These are phyloP conservation scores for Penicillium sp. DNA, from an alignment of 2,329 filamentous ascomycete species.

Conservation along the genomic window DNA sequence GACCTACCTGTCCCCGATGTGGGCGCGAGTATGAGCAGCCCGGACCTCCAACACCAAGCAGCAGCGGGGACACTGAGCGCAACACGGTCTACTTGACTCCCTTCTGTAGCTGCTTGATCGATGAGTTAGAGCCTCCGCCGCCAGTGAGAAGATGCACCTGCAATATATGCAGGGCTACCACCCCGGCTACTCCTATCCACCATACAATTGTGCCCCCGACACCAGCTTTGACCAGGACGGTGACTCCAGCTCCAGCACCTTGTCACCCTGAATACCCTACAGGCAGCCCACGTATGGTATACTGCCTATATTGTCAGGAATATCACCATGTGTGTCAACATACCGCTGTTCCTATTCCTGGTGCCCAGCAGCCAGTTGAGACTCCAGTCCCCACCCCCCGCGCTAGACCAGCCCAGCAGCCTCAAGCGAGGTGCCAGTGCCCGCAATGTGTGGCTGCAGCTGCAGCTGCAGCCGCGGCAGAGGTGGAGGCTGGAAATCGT, in stretches of 20 bases:
- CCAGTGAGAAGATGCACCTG: background rate
- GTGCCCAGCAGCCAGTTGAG: background rate
- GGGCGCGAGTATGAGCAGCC: constrained; percentile 3
- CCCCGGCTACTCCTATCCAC: background rate
- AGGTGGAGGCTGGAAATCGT: background rate
- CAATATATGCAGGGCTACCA: background rate
- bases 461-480: background rate
- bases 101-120: background rate
- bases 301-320: background rate
- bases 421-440: background rate
- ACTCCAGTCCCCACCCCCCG: background rate
- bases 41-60: constrained; percentile 3
- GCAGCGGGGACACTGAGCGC: constrained; percentile 3
- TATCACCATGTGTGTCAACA: background rate
- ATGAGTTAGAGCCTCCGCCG: background rate
- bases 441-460: background rate
- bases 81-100: background rate
- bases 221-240: background rate
- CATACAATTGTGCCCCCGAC: background rate
- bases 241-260: background rate
- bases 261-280: background rate
- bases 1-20: constrained; percentile 2
- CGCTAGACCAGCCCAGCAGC: background rate
- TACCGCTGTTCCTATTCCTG: background rate
- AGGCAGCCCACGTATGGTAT: background rate